A percentile compares a stretch with the other conserved stretches of the same genome.
These are phyloP conservation scores for Fusarium graminum DNA, from an alignment of 2,329 filamentous ascomycete species.

Conservation along the genomic window DNA sequence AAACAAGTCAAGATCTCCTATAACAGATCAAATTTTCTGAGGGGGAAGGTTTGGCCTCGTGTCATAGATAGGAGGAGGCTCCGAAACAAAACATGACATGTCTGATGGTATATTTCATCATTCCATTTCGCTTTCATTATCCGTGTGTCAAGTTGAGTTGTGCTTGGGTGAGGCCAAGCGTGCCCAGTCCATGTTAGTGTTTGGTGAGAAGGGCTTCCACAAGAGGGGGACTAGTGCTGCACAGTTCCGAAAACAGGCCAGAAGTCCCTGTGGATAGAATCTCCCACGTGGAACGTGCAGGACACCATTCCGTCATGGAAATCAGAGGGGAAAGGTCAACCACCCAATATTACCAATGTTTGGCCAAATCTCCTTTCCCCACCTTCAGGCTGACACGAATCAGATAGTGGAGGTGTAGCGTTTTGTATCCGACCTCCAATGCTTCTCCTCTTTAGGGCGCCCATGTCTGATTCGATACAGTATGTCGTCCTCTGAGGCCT, in stretches of 20 bases:
- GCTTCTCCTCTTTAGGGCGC: conserved; percentile 14
- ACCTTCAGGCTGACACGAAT: conserved; percentile 31
- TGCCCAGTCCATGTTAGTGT: conserved; percentile 20
- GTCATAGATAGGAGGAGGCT: conserved; percentile 36
- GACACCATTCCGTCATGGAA: conserved; percentile 45
- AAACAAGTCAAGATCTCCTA: conserved; percentile 25
- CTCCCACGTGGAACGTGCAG: conserved; percentile 53
- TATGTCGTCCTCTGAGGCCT: conserved; percentile 34
- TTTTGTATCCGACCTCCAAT: conserved; percentile 3
- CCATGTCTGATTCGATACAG: conserved; percentile 8
- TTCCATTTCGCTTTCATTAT: conserved; percentile 14
- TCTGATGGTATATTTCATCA: conserved; percentile 11
- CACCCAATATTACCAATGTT: conserved; percentile 39
- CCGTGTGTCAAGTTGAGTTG: conserved; percentile 17
- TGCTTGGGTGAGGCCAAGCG: conserved; percentile 36
- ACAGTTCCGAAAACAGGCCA: conserved; percentile 46
- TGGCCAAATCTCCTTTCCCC: conserved; percentile 39
- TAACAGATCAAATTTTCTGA: conserved; percentile 26
- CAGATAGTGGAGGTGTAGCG: conserved; percentile 17
- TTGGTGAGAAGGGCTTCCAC: conserved; percentile 24
- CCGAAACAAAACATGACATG: conserved; percentile 22
- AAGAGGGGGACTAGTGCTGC: conserved; percentile 45
- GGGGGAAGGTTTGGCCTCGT: conserved; percentile 24
- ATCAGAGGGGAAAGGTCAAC: conserved; percentile 38
- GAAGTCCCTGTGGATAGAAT: conserved; percentile 40